A percentile compares a stretch with the other conserved stretches of the same genome.
phyloP scores from a whole-genome alignment of 805 yeast genomes.

The Kurtzmaniella cleridarum region DNA sequence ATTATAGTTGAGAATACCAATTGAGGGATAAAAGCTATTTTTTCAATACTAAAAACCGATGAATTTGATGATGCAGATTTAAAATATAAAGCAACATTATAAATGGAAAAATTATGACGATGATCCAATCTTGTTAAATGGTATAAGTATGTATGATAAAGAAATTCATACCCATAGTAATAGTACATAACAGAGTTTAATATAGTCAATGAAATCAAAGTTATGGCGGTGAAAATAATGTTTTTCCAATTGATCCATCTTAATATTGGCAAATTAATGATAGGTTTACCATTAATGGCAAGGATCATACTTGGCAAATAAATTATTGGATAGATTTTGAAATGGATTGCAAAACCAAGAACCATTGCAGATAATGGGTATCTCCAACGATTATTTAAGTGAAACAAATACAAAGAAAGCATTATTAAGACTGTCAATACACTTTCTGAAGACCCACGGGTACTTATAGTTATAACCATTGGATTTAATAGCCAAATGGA shows the following conservation, averaged over 20 bases:
- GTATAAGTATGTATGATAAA: conserved; percentile 74
- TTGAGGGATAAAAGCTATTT: conserved; percentile 83
- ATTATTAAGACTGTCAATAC: conserved; percentile 74
- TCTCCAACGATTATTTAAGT: not conserved
- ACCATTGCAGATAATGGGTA: conserved; percentile 31
- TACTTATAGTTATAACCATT: conserved; percentile 87
- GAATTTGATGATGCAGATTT: conserved; percentile 36
- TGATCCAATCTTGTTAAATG: conserved; percentile 85
- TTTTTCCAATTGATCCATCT: conserved; percentile 36
- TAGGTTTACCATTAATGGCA: conserved; percentile 26
- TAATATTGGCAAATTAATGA: conserved; percentile 21
- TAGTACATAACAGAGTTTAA: conserved; percentile 59
- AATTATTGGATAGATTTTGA: conserved; percentile 88
- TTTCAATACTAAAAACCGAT: conserved; percentile 30
- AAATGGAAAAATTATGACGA: conserved; percentile 89
- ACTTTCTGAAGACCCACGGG: conserved; percentile 93
- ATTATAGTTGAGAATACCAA: conserved; percentile 51
- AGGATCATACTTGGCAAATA: conserved; percentile 70
- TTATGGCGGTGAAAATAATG: conserved; percentile 22
- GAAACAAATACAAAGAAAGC: conserved; percentile 45
- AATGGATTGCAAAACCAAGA: conserved; percentile 79
- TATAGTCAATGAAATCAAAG: conserved; percentile 38
- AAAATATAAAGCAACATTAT: conserved; percentile 68
- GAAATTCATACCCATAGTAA: conserved; percentile 68
- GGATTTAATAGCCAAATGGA: conserved; percentile 89